Evolutionary conservation across 352 stramenopile genomes (phyloP), one percentile per base, ranked within the genome.

Genomic region (Globisporangium emineosum): DNA sequence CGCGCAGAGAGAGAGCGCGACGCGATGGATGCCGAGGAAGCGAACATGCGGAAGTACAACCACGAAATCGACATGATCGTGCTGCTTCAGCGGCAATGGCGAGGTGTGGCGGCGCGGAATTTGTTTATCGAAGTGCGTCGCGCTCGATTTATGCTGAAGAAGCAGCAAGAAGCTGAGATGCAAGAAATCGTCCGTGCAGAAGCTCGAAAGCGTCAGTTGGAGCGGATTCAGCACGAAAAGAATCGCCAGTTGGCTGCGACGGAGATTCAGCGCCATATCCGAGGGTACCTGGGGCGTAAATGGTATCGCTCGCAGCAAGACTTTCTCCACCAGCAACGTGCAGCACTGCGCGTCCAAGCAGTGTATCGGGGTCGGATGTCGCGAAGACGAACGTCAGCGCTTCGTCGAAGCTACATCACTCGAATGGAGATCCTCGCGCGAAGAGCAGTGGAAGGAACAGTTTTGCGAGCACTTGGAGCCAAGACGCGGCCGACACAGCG

Each of bases 361-460:
- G 64, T 91, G 3, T 92, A 93, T 57, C 77, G 86, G 13, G 83
- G 86, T 3, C 78, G 83, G 1, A 90, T 92, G 57, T 85, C 82
- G 0, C 73, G 86, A 6, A 70, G 82, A 32, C 73, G 77, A 2
- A 89, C 85, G 3, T 77, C 81, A 13, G 86, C 86, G n/a, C 66
- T 91, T 8, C 68, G 86, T 25, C 75, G 86, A 8, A 91, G 85
- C 55, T 91, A 86, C 45, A 76, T 92, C 35, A 90, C 82, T 1
- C 78, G 85, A 1, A 90, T 94, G 79, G 83, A 94, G 52, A 72
- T 94, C 56, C 62, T 91, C 2, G 65, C 83, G 0, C 68, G 83
- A 37, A 65, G 86, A 23, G 76, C 78, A 8, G 65, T 91, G 0
- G 86, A 93, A 76, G 83, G 83, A 3, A 83, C 79, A 35, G 53